Base-by-base conservation (phyloP, 225 moss, liverwort and hornwort species). In the Climacium dendroides region DNA sequence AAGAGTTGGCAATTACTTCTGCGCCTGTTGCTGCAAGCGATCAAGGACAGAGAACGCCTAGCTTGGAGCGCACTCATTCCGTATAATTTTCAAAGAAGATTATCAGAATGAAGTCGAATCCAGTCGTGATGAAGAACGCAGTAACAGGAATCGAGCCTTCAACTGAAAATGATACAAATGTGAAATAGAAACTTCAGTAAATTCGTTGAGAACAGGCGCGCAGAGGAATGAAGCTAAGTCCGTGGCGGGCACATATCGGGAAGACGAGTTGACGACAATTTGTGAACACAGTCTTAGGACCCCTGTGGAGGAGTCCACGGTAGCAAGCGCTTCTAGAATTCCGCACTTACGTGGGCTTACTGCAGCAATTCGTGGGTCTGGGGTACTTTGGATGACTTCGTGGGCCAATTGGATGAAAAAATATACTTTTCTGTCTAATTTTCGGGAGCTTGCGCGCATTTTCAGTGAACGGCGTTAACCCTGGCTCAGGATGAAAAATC, bases 401-500 rank as follows among this genome's bases (percentile, higher is more conserved):
- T 22, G 20, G 34, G 8, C 3, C 34, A 23, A 53, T 23, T 53
- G 76, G 16, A 35, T 76, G 53, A 24, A 23, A 52, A 53, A 76
- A 5, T 14, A 4, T 20, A 7, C 13, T 11, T 10, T 17, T 26
- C 1, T 0, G 10, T 47, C 9, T 10, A 73, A 0, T 73, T 45
- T 22, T 5, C 0, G 9, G 5, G 9, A 8, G 45, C 43, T 71
- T 16, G 9, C 28, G 15, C 1, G 1, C 15, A 15, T 15, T 45
- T 43, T 71, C 5, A 43, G 4, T 4, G 5, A 25, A 70, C 41
- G 39, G 70, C 13, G 7, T 22, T 23, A n/a, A 19, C n/a, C 69
- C 39, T 37, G 0, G n/a, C n/a, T n/a, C n/a, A n/a, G n/a, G n/a
- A n/a, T n/a, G n/a, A n/a, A n/a, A n/a, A n/a, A n/a, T n/a, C n/a